Percentiles rank a stretch among this genome's conserved stretches.
Conservation (phyloP, 441 rosid species). For the Lepidium campestre region DNA sequence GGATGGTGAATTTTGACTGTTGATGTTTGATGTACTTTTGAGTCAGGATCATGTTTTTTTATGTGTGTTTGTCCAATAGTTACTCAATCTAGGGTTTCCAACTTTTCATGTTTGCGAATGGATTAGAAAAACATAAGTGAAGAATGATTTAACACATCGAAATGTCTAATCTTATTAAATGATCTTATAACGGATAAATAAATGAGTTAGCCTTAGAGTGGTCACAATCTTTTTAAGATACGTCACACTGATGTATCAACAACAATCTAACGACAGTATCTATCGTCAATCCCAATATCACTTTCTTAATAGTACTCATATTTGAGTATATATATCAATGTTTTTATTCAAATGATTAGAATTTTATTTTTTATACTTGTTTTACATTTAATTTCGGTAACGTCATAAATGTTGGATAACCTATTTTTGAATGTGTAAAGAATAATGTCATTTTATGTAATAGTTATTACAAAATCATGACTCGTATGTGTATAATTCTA, state of each 20-base stretch:
- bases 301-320: too few species aligned
- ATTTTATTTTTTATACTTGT: too few species aligned
- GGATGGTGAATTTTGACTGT: constrained; percentile 22
- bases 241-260: constrained; percentile 14
- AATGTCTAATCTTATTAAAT: constrained; percentile 15
- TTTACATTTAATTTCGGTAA: too few species aligned
- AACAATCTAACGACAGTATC: background rate
- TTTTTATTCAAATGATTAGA: too few species aligned
- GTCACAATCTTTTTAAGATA: constrained; percentile 1
- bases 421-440: too few species aligned
- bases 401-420: too few species aligned
- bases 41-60: constrained; percentile 21
- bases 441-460: too few species aligned
- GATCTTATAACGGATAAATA: constrained; percentile 2
- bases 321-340: too few species aligned
- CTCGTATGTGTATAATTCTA: too few species aligned
- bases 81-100: constrained; percentile 17
- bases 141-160: constrained; percentile 12
- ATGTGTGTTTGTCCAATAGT: constrained; percentile 10
- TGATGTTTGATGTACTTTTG: constrained; percentile 8
- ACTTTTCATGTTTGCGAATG: constrained; percentile 15
- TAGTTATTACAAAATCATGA: too few species aligned
- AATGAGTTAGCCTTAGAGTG: constrained; percentile 7
- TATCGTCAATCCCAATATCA: constrained; percentile 11
- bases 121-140: background rate